Base-by-base conservation (phyloP, 257 asterid species). In the Sherardia arvensis region DNA sequence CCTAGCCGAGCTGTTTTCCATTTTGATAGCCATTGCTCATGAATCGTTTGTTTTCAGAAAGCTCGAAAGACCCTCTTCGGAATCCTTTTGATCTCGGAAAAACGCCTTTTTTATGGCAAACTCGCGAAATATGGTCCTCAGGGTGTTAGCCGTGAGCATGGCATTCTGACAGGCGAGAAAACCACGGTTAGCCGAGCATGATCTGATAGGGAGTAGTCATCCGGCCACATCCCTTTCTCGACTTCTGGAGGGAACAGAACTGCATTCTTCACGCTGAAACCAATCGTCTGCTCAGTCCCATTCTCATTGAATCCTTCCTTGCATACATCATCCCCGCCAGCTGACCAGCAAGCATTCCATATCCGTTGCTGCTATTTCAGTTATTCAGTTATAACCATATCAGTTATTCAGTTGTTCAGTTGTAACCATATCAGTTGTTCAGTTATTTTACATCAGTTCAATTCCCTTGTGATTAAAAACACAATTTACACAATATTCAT, bases 161-260 rank as follows among this genome's bases (percentile, higher is more conserved):
- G 85, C 97, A 89, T 92, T 78, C 84, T 71, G 23, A 87, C 74
- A 0, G 97, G 99, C 57, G 99, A 89, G 74, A 92, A 87, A 1
- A 92, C 96, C 53, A 92, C 99, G 0, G 99, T 92, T 25, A 92
- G 95, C 15, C 95, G 81, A 34, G 97, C 99, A 43, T 89, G 99
- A 84, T 92, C 99, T 2, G 99, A 92, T 53, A 92, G 99, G 64
- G 85, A 87, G 83, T 89, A 92, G 51, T 92, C 80, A 54, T 92
- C 97, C 0, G 99, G 99, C 99, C 99, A 92, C 80, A 68, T 76
- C 61, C 99, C 99, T 71, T 84, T 87, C 82, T 92, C 99, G 2
- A 84, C 97, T 77, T 92, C 96, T 3, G 93, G 78, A 2, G 99
- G 99, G 79, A 89, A 92, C 49, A 92, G 91, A 65, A 85, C 95